Evolutionary conservation across 371 early-diverging fungal species (phyloP).

Genomic region (Mucor sp.): DNA sequence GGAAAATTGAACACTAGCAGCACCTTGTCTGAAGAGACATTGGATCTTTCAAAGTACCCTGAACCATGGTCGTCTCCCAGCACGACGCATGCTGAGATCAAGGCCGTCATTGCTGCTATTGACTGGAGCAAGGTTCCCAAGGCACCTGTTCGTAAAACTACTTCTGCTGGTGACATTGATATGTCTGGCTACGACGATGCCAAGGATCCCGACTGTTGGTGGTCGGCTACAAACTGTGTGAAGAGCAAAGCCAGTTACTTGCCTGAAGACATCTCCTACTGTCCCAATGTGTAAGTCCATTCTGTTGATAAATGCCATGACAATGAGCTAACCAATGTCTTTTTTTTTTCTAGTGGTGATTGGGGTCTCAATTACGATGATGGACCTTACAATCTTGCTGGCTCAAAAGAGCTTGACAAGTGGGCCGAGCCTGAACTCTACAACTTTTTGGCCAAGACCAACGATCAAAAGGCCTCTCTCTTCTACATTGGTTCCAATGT

Average conservation of each 20-base stretch:
- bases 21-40: slow-evolving; percentile 23
- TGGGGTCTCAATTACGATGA: slow-evolving; percentile 57
- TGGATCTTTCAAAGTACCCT: slow-evolving; percentile 36
- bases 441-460: slow-evolving; percentile 44
- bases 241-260: slow-evolving; percentile 43
- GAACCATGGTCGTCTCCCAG: slow-evolving; percentile 39
- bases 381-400: slow-evolving; percentile 44
- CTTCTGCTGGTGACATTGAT: slow-evolving; percentile 19
- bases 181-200: slow-evolving; percentile 25
- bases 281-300: slow-evolving; percentile 27
- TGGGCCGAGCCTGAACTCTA: slow-evolving; percentile 51
- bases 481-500: slow-evolving; percentile 55
- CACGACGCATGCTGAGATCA: slow-evolving; percentile 35
- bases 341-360: slow-evolving; percentile 25
- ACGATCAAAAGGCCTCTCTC: slow-evolving; percentile 39
- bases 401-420: slow-evolving; percentile 23
- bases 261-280: slow-evolving; percentile 46
- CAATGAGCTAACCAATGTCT: too few relatives aligned
- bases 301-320: too few relatives aligned
- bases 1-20: slow-evolving; percentile 21
- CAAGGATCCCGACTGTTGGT: slow-evolving; percentile 52
- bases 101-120: slow-evolving; percentile 41
- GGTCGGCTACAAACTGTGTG: slow-evolving; percentile 48
- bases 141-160: slow-evolving; percentile 30
- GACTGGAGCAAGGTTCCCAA: slow-evolving; percentile 53